Percentiles rank a stretch among this genome's conserved stretches.
These are phyloP conservation scores for Biscogniauxia marginata DNA, from an alignment of 2,329 filamentous ascomycete genomes.

Conservation along the genomic window DNA sequence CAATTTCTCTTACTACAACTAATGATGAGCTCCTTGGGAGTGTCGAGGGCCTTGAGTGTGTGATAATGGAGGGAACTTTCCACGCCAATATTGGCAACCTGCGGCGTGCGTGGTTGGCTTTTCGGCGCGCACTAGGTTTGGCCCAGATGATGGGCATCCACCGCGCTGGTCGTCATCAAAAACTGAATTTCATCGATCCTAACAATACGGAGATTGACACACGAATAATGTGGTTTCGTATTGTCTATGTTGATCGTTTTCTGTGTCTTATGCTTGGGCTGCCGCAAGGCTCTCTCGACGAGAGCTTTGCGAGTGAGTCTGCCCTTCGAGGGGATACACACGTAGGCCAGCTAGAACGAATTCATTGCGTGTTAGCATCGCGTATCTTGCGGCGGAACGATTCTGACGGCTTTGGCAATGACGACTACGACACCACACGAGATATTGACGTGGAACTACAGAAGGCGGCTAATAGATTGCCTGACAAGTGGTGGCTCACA, in stretches of 20 bases:
- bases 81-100: slow-evolving; percentile 39
- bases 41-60: slow-evolving; percentile 41
- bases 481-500: slow-evolving; percentile 36
- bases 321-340: background rate
- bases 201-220: slow-evolving; percentile 3
- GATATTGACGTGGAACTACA: slow-evolving; percentile 36
- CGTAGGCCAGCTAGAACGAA: background rate
- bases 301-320: background rate
- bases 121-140: slow-evolving; percentile 37
- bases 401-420: slow-evolving; percentile 9
- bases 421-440: slow-evolving; percentile 27
- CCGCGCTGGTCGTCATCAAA: slow-evolving; percentile 18
- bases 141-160: slow-evolving; percentile 44
- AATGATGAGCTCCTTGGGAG: slow-evolving; percentile 38
- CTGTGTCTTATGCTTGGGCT: slow-evolving; percentile 35
- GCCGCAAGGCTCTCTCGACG: slow-evolving; percentile 20
- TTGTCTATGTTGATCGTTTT: slow-evolving; percentile 36
- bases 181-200: slow-evolving; percentile 9
- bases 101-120: slow-evolving; percentile 38
- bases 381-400: slow-evolving; percentile 39
- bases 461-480: slow-evolving; percentile 30
- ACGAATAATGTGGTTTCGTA: slow-evolving; percentile 31
- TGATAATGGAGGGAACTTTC: slow-evolving; percentile 41
- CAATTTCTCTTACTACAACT: slow-evolving; percentile 32
- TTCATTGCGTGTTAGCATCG: slow-evolving; percentile 11